Evolutionary conservation across 257 asterid genomes (phyloP), one percentile per base, ranked within the genome.

Genomic region (Misopates orontium): DNA sequence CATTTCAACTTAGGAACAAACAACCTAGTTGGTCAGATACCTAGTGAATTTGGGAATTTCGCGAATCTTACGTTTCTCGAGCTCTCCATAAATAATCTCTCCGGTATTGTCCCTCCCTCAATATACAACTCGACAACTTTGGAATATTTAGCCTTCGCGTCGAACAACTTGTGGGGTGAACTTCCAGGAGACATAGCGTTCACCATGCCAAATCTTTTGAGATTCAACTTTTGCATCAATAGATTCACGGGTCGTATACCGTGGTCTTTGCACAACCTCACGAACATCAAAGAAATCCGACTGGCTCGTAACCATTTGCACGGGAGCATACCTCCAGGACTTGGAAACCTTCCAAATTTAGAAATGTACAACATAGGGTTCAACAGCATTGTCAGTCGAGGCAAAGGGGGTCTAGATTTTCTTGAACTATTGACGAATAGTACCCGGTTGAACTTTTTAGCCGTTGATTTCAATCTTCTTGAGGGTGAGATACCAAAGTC

Each of bases 241-340:
- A 79, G 64, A 15, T 82, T 87, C 66, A 84, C 83, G 0, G 95
- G 95, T 0, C 77, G 67, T 2, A 75, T 87, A 41, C 95, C 95
- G 0, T 71, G 72, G 71, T 82, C 89, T 31, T 36, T 87, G 77
- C 83, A 84, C 67, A 84, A 82, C 67, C 88, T 84, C 78, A 80
- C 95, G 4, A 75, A 79, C 73, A 82, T 87, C 7, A 47, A 50
- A 36, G 60, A 70, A 63, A 80, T 87, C 48, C 84, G 86, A 8
- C 64, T 84, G 76, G 86, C 83, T 0, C 65, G 65, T 42, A 87
- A 87, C 67, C 81, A 42, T 28, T 65, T 82, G 24, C 86, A 84
- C 8, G 96, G 94, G 23, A 72, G 47, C 19, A 64, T 88, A 22
- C 96, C 96, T 1, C 86, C 85, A 0, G 91, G 90, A 15, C 77